These are phyloP conservation scores for Melampsora americana DNA, from an alignment of 1,284 basidiomycete species.

Conservation along the genomic window DNA sequence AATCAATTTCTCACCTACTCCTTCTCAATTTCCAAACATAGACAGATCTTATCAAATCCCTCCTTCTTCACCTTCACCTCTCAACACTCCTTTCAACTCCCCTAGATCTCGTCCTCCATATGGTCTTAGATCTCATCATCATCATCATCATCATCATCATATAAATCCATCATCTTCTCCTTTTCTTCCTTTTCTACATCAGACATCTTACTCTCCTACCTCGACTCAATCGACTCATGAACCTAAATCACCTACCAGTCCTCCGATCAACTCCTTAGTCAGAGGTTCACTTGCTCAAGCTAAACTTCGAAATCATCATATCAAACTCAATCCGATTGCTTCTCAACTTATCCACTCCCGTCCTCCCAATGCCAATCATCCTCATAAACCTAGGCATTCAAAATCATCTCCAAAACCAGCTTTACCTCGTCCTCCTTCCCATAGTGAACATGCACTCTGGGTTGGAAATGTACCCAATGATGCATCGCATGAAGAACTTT, in stretches of 20 bases:
- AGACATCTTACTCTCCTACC: conserved; percentile 12
- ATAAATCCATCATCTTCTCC: background rate
- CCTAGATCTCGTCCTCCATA: background rate
- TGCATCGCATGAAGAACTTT: conserved; percentile 80
- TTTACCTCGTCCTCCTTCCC: conserved; percentile 9
- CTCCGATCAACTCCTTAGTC: background rate
- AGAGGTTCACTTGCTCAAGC: conserved; percentile 21
- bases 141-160: background rate
- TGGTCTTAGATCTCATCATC: background rate
- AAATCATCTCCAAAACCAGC: background rate
- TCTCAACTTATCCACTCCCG: background rate
- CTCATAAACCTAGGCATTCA: background rate
- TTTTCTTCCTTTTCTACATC: background rate
- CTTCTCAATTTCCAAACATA: background rate
- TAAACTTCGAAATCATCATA: conserved; percentile 5
- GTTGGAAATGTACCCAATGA: conserved; percentile 79
- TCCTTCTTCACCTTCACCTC: background rate
- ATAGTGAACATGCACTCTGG: conserved; percentile 93
- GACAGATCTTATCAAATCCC: background rate
- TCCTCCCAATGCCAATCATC: too few relatives aligned
- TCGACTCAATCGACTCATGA: conserved; percentile 14
- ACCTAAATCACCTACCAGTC: conserved; percentile 2
- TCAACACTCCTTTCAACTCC: background rate
- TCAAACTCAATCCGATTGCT: background rate
- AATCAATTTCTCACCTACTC: background rate